phyloP scores from a whole-genome alignment of 768 basidiomycete species.

The Lentinula edodes region DNA sequence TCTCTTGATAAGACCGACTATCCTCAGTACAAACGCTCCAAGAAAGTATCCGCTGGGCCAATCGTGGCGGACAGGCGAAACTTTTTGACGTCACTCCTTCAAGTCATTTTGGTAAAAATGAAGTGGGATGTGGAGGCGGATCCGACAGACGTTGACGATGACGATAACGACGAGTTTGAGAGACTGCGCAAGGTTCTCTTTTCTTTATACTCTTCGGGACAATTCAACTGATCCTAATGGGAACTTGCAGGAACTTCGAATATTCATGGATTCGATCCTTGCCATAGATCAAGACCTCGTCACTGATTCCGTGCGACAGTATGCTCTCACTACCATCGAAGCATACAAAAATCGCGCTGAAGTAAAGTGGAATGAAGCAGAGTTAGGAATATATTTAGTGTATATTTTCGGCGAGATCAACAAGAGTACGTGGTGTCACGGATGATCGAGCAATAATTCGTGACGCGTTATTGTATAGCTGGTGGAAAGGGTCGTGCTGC shows the following conservation, averaged over 20 bases:
- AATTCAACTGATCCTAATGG: not conserved
- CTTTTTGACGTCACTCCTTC: slow-evolving; percentile 74
- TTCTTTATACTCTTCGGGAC: slow-evolving; percentile 11
- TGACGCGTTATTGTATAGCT: slow-evolving; percentile 28
- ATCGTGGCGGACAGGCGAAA: slow-evolving; percentile 62
- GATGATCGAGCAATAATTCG: not conserved
- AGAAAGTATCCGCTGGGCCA: slow-evolving; percentile 55
- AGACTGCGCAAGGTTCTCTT: slow-evolving; percentile 69
- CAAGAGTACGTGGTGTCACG: slow-evolving; percentile 55
- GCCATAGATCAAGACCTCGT: slow-evolving; percentile 84
- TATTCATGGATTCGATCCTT: slow-evolving; percentile 82
- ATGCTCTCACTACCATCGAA: slow-evolving; percentile 72
- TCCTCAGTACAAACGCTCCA: slow-evolving; percentile 73
- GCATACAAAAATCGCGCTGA: slow-evolving; percentile 56
- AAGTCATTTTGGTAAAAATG: slow-evolving; percentile 80
- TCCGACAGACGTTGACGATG: slow-evolving; percentile 82
- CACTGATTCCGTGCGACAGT: slow-evolving; percentile 64
- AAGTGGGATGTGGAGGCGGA: slow-evolving; percentile 84
- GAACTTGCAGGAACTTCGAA: slow-evolving; percentile 64
- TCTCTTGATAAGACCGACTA: not conserved
- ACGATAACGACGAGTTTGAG: slow-evolving; percentile 79
- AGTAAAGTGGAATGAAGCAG: slow-evolving; percentile 89
- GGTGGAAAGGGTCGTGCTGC: slow-evolving; percentile 79
- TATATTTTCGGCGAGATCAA: slow-evolving; percentile 92
- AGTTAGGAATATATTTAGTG: slow-evolving; percentile 88